Conservation (phyloP, 2,329 filamentous ascomycete genomes). For the Clonostachys sp. region DNA sequence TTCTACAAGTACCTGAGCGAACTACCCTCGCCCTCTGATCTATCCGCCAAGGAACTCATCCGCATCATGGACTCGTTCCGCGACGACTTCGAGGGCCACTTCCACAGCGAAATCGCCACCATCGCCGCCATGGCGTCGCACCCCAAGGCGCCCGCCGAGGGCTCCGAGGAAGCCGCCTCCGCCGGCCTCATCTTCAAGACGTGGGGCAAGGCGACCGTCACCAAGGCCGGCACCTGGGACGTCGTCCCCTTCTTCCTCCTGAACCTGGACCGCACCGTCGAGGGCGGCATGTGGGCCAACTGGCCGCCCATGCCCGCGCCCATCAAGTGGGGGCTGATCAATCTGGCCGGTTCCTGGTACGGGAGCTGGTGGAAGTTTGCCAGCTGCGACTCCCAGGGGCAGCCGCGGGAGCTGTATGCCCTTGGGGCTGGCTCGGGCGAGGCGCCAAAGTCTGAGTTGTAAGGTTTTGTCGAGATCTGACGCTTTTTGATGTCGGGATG, state of each 20-base stretch:
- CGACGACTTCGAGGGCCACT: conserved; percentile 45
- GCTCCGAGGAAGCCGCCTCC: conserved; percentile 34
- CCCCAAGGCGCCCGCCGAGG: conserved; percentile 41
- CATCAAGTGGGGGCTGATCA: conserved; percentile 55
- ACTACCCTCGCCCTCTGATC: conserved; percentile 31
- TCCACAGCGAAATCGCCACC: conserved; percentile 49
- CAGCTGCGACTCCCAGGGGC: conserved; percentile 51
- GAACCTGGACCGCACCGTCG: conserved; percentile 55
- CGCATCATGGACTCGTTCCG: conserved; percentile 46
- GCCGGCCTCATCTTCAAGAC: conserved; percentile 49
- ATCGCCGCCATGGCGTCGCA: conserved; percentile 45
- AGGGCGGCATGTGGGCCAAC: conserved; percentile 54
- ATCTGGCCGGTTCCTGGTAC: conserved; percentile 52
- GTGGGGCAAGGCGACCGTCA: conserved; percentile 61
- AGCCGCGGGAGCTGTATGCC: conserved; percentile 49
- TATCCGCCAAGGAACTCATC: conserved; percentile 38
- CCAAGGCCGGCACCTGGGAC: conserved; percentile 52
- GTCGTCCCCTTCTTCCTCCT: conserved; percentile 62
- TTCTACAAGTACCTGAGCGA: conserved; percentile 47
- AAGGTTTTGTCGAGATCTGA: too few species aligned
- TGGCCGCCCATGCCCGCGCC: conserved; percentile 63
- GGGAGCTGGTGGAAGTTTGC: conserved; percentile 60
- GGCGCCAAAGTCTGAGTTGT: conserved; percentile 1
- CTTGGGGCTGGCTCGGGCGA: conserved; percentile 14
- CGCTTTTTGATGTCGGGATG: too few species aligned